Conservation (phyloP, 345 rosid species). For the Eucalyptus marginata region DNA sequence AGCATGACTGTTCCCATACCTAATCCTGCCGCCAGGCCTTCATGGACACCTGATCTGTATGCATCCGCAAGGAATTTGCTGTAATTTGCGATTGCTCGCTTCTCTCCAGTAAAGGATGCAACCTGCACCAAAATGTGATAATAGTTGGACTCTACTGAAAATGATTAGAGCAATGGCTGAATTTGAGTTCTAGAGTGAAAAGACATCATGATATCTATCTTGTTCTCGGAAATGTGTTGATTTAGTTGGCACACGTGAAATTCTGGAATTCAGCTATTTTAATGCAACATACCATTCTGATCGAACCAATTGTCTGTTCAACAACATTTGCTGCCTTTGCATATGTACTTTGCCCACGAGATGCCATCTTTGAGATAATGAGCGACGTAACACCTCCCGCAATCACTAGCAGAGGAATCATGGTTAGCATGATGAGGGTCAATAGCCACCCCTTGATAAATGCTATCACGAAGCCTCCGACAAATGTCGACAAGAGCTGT, state of each 20-base stretch:
- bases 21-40: constrained; percentile 55
- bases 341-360: constrained; percentile 56
- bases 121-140: constrained; percentile 30
- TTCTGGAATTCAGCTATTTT: background rate
- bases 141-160: constrained; percentile 9
- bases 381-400: constrained; percentile 47
- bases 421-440: constrained; percentile 54
- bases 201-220: background rate
- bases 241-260: background rate
- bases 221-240: background rate
- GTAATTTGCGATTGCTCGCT: constrained; percentile 48
- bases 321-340: constrained; percentile 59
- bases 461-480: constrained; percentile 68
- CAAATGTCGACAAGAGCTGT: constrained; percentile 57
- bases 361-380: constrained; percentile 37
- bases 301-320: constrained; percentile 71
- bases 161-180: constrained; percentile 22
- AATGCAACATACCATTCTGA: constrained; percentile 51
- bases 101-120: constrained; percentile 83
- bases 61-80: constrained; percentile 44
- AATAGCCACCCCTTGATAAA: constrained; percentile 79
- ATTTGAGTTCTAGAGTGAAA: constrained; percentile 34
- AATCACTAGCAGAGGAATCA: constrained; percentile 57
- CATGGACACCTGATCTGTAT: constrained; percentile 45
- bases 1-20: constrained; percentile 41